phyloP scores from a whole-genome alignment of 306 rosid species.

The Castanea mollissima region DNA sequence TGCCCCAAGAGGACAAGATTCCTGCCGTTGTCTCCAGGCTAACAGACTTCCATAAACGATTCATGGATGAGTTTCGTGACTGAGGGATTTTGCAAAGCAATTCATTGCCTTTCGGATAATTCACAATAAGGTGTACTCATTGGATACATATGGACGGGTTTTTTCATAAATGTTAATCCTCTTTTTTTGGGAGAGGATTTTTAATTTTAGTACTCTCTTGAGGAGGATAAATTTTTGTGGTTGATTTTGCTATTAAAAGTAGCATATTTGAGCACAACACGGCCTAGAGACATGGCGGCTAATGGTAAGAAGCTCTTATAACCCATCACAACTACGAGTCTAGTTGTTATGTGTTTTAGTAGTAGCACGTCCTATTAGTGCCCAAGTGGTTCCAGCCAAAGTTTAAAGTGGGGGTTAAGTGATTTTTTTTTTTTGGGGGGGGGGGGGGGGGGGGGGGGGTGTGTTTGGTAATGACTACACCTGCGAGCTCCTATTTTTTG shows the following conservation, averaged over 20 bases:
- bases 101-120: background rate
- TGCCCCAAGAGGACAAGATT: slow-evolving; percentile 97
- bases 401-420: too few species aligned
- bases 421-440: too few species aligned
- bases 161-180: background rate
- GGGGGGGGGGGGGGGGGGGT: too few species aligned
- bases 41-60: slow-evolving; percentile 74
- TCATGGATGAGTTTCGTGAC: slow-evolving; percentile 71
- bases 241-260: background rate
- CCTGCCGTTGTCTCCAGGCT: slow-evolving; percentile 71
- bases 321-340: too few species aligned
- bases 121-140: slow-evolving; percentile 20
- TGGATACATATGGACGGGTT: slow-evolving; percentile 2
- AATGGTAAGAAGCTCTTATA: too few species aligned
- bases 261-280: background rate
- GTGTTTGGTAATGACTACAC: too few species aligned
- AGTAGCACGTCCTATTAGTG: background rate
- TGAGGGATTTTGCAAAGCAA: slow-evolving; percentile 15
- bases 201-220: background rate
- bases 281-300: too few species aligned
- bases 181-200: slow-evolving; percentile 12
- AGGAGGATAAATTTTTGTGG: background rate
- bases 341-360: too few species aligned
- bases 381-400: too few species aligned
- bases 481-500: too few species aligned